Conservation (phyloP, 2,329 filamentous ascomycete genomes). For the Aspergillus neoniger region DNA sequence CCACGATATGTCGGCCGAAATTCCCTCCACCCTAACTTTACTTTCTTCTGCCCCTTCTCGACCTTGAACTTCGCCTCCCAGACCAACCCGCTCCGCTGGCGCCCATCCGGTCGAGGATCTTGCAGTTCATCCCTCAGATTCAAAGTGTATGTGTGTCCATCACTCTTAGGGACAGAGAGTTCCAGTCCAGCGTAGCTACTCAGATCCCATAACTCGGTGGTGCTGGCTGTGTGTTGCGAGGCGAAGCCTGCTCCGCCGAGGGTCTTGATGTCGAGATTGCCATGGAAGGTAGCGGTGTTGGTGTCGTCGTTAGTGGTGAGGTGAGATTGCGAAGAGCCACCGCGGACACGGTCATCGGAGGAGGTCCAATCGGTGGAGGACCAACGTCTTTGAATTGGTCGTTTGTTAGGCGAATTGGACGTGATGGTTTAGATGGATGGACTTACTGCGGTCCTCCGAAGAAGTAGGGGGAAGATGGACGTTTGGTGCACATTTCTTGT, state of each 20-base stretch:
- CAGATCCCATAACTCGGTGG: constrained; percentile 64
- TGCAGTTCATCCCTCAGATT: constrained; percentile 71
- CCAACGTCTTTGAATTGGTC: constrained; percentile 16
- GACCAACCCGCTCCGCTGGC: constrained; percentile 70
- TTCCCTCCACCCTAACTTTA: constrained; percentile 64
- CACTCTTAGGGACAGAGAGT: constrained; percentile 52
- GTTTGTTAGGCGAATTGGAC: not conserved
- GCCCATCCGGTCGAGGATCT: constrained; percentile 57
- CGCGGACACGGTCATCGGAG: constrained; percentile 75
- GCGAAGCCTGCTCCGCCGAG: constrained; percentile 82
- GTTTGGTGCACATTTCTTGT: not conserved
- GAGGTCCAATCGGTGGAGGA: constrained; percentile 60
- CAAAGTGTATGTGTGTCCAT: constrained; percentile 71
- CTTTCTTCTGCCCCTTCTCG: constrained; percentile 29
- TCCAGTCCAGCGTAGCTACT: constrained; percentile 62
- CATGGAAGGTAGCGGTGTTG: constrained; percentile 59
- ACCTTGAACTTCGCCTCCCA: constrained; percentile 71
- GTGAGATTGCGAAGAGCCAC: constrained; percentile 64
- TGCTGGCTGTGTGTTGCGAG: constrained; percentile 67
- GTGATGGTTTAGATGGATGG: no score
- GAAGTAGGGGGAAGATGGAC: constrained; percentile 5
- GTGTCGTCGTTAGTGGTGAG: constrained; percentile 42
- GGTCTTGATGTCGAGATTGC: constrained; percentile 70
- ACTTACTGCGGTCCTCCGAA: constrained; percentile 20
- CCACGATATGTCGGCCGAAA: constrained; percentile 76